Percentiles rank a stretch among this genome's conserved stretches.
Conservation (phyloP, 2,329 filamentous ascomycete species). For the Penicillium sp. region DNA sequence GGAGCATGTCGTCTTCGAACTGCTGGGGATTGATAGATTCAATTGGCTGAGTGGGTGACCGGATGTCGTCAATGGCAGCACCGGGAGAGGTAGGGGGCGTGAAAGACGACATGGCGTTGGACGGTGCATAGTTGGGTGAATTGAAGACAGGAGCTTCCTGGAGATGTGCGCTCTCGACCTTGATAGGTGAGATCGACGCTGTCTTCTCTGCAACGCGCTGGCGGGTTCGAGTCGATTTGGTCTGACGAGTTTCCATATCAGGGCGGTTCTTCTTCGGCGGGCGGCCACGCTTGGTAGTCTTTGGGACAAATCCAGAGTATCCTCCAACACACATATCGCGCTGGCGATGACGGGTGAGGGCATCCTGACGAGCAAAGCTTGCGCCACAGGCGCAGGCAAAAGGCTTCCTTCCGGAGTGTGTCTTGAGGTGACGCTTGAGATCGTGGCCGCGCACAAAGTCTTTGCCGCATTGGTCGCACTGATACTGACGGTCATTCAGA, state of each 20-base stretch:
- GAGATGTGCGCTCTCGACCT: constrained; percentile 24
- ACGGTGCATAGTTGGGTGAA: constrained; percentile 44
- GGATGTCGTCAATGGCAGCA: constrained; percentile 38
- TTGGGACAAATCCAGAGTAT: constrained; percentile 74
- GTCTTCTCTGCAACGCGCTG: constrained; percentile 39
- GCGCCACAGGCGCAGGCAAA: constrained; percentile 94
- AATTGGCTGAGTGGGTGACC: constrained; percentile 36
- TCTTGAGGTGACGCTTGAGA: constrained; percentile 94
- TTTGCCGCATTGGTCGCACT: constrained; percentile 89
- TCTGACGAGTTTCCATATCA: constrained; percentile 56
- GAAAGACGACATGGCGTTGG: constrained; percentile 45
- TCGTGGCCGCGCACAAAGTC: constrained; percentile 97
- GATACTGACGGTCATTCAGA: constrained; percentile 91
- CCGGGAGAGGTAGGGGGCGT: constrained; percentile 50
- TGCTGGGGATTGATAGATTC: constrained; percentile 39
- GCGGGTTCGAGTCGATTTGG: constrained; percentile 57
- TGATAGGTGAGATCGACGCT: constrained; percentile 30
- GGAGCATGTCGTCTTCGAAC: constrained; percentile 39
- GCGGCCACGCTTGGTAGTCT: constrained; percentile 64
- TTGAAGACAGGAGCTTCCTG: constrained; percentile 38
- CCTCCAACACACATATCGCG: constrained; percentile 95
- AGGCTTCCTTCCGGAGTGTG: constrained; percentile 92
- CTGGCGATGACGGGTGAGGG: constrained; percentile 88
- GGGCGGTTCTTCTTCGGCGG: constrained; percentile 60
- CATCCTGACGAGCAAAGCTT: constrained; percentile 91